These are phyloP conservation scores for Choricystis sp. DNA, from an alignment of 139 green algal genomes.

Conservation along the genomic window DNA sequence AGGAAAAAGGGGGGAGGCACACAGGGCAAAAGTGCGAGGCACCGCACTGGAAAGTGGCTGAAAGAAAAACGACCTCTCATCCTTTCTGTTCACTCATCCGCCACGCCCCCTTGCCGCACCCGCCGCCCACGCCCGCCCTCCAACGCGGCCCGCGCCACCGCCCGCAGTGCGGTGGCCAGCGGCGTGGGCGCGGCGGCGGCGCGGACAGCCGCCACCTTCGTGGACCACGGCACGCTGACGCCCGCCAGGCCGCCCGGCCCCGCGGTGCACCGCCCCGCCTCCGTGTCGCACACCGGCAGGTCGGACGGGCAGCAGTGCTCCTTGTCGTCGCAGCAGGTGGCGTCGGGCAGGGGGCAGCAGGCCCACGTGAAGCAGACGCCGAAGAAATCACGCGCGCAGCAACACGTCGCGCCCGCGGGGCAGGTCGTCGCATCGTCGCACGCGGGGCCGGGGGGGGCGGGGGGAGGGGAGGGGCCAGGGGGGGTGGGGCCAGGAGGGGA, in stretches of 20 bases:
- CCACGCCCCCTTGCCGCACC: background rate
- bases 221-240: constrained; percentile 17
- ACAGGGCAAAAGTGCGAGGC: too few species aligned
- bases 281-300: constrained; percentile 74
- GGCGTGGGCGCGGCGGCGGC: too few species aligned
- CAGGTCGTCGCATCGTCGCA: constrained; percentile 55
- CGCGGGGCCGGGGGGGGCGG: constrained; percentile 13
- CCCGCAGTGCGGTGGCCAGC: too few species aligned
- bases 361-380: constrained; percentile 69
- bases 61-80: too few species aligned
- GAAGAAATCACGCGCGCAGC: constrained; percentile 57
- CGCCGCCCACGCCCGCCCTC: background rate
- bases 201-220: constrained; percentile 18
- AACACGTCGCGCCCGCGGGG: constrained; percentile 66
- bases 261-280: constrained; percentile 36
- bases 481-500: constrained; percentile 14
- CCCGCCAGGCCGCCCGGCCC: constrained; percentile 7
- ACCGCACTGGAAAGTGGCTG: too few species aligned
- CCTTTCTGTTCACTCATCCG: too few species aligned
- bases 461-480: constrained; percentile 18
- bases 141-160: too few species aligned
- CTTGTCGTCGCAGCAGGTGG: constrained; percentile 86
- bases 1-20: too few species aligned
- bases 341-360: constrained; percentile 79
- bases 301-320: constrained; percentile 84